phyloP scores from a whole-genome alignment of 225 moss, liverwort and hornwort species.

The Marchantia paleacea region DNA sequence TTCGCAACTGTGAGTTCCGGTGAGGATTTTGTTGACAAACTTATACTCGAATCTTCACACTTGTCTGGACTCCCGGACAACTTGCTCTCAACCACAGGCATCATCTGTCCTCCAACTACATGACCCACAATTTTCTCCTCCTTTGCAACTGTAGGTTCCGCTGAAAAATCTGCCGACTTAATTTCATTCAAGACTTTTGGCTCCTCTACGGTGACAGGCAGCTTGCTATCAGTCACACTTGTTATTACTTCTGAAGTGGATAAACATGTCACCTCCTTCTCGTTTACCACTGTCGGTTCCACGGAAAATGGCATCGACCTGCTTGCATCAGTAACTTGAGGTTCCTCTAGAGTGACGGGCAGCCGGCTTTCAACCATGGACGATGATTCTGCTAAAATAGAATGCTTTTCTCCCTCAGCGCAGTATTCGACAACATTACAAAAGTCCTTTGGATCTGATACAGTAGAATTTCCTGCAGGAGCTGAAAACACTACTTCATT shows the following conservation, averaged over 20 bases:
- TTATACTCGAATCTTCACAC: conserved; percentile 8
- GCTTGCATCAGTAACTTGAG: neutral
- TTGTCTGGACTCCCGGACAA: neutral
- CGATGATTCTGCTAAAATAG: neutral
- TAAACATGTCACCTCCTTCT: neutral
- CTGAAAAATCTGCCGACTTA: no score
- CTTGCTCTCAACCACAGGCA: conserved; percentile 2
- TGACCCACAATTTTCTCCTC: neutral
- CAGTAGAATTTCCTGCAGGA: neutral
- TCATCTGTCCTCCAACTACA: neutral
- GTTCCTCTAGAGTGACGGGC: conserved; percentile 9
- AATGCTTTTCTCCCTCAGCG: neutral
- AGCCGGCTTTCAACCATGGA: neutral
- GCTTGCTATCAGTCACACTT: neutral
- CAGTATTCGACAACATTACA: neutral
- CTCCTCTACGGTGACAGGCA: no score
- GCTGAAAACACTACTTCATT: neutral
- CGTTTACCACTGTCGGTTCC: conserved; percentile 10
- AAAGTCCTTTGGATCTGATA: neutral
- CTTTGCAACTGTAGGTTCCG: neutral
- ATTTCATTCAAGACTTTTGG: neutral
- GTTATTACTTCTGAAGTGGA: neutral
- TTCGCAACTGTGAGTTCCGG: neutral
- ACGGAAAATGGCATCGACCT: neutral
- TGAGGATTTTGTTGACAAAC: neutral